Evolutionary conservation across 257 asterid species (phyloP), one percentile per base, ranked within the genome.

Genomic region (Nemophila menziesii): DNA sequence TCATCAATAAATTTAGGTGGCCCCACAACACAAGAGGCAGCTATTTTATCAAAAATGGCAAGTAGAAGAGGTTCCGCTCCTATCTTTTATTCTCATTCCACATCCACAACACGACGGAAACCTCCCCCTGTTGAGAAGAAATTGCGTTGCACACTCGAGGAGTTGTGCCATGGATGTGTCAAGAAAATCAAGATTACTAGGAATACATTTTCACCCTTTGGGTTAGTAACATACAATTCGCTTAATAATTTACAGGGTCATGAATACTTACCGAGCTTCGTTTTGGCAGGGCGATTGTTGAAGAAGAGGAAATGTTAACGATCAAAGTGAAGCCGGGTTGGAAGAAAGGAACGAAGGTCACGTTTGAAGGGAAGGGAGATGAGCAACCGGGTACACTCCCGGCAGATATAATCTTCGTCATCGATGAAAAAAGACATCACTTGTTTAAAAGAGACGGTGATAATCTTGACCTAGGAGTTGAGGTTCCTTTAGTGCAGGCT

Each of bases 291-390:
- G 27, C 75, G 49, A 61, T 85, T 14, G 69, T 69, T 44, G 58
- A 77, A 70, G 93, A 82, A 67, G 94, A 85, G 24, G 98, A 90
- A 73, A 56, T 50, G 26, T 62, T 85, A 9, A 71, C 50, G 60
- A 82, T 90, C 39, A 78, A 62, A 55, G 74, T 85, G 55, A 76
- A 75, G 50, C 93, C 99, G 1, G 94, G 96, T 27, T 90, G 99
- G 99, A 79, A 66, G 61, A 79, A 55, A 44, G 99, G 99, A 41
- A 90, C 94, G 16, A 81, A 67, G 68, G 82, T 90, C 64, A 79
- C 87, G 22, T 90, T 85, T 33, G 99, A 85, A 79, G 90, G 84
- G 38, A 90, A 82, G 51, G 97, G 95, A 58, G 97, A 87, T n/a
- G 93, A 87, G 71, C 77, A 61, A 52, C 79, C 83, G 2, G 94